Percentiles rank a stretch among this genome's conserved stretches.
Evolutionary conservation across 2,329 filamentous ascomycete species (phyloP).

Genomic region (Calcarisporium arbuscula): DNA sequence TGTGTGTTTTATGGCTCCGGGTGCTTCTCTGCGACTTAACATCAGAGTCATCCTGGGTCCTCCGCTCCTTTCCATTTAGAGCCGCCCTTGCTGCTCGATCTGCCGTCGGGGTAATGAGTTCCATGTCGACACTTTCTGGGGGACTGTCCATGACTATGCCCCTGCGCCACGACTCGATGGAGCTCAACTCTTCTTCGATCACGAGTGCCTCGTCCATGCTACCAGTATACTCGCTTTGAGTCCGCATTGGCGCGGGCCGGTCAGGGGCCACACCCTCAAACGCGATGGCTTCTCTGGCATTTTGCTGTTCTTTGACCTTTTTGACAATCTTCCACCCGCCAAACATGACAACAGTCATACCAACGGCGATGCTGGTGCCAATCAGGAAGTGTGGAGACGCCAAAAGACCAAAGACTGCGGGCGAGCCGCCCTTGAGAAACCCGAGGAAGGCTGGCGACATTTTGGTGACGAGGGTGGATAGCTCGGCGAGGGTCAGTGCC

Average conservation of each 20-base stretch:
- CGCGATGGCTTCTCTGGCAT: slow-evolving; percentile 21
- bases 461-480: slow-evolving; percentile 74
- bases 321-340: slow-evolving; percentile 98
- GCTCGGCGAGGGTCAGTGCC: slow-evolving; percentile 84
- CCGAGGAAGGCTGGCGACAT: slow-evolving; percentile 76
- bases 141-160: slow-evolving; percentile 40
- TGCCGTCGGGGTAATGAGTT: slow-evolving; percentile 52
- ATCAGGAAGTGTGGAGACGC: slow-evolving; percentile 92
- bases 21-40: slow-evolving; percentile 29
- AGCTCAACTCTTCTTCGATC: slow-evolving; percentile 50
- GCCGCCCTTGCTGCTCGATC: slow-evolving; percentile 29
- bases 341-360: slow-evolving; percentile 91
- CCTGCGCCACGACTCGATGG: slow-evolving; percentile 53
- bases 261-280: slow-evolving; percentile 18
- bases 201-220: slow-evolving; percentile 51
- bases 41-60: slow-evolving; percentile 33
- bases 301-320: slow-evolving; percentile 53
- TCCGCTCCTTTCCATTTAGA: slow-evolving; percentile 20
- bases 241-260: slow-evolving; percentile 18
- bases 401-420: slow-evolving; percentile 79
- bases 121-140: slow-evolving; percentile 43
- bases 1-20: slow-evolving; percentile 21
- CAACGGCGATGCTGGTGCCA: slow-evolving; percentile 79
- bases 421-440: slow-evolving; percentile 72
- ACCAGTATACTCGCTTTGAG: slow-evolving; percentile 22